Conservation (phyloP, 345 rosid species). For the Trapa incisa region DNA sequence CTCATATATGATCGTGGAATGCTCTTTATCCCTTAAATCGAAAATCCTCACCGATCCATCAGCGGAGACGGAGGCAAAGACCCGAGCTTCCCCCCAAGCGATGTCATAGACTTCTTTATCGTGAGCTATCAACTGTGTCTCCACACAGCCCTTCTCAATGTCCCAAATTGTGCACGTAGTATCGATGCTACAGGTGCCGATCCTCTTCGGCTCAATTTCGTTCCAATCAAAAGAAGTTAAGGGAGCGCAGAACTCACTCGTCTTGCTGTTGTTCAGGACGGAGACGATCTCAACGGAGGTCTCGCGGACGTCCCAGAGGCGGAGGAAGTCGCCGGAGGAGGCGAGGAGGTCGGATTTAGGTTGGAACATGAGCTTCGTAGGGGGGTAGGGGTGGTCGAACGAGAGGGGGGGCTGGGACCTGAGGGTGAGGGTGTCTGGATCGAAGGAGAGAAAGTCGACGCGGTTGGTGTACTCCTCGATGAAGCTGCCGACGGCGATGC, state of each 20-base stretch:
- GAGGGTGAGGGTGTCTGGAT: slow-evolving; percentile 53
- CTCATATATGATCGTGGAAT: slow-evolving; percentile 37
- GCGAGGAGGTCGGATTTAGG: slow-evolving; percentile 88
- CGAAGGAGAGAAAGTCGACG: slow-evolving; percentile 71
- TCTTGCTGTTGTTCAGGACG: slow-evolving; percentile 69
- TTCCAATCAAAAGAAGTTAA: slow-evolving; percentile 95
- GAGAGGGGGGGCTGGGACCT: slow-evolving; percentile 63
- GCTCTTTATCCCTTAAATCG: slow-evolving; percentile 55
- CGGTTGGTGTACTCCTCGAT: slow-evolving; percentile 73
- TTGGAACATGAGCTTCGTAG: slow-evolving; percentile 78
- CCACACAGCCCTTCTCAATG: slow-evolving; percentile 60
- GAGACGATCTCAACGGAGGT: slow-evolving; percentile 57
- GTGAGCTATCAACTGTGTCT: slow-evolving; percentile 90
- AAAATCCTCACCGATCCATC: slow-evolving; percentile 86
- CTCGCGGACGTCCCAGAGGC: slow-evolving; percentile 65
- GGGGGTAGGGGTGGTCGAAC: slow-evolving; percentile 91
- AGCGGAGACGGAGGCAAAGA: slow-evolving; percentile 88
- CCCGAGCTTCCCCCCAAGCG: slow-evolving; percentile 95
- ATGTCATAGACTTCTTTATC: slow-evolving; percentile 96
- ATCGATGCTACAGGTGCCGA: slow-evolving; percentile 88
- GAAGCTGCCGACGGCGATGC: slow-evolving; percentile 86
- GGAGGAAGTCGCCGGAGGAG: slow-evolving; percentile 84
- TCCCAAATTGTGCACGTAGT: slow-evolving; percentile 97
- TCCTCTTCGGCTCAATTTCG: slow-evolving; percentile 71
- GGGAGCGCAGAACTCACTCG: slow-evolving; percentile 72